phyloP scores from a whole-genome alignment of 2,329 filamentous ascomycete genomes.

The Cucurbitaria berberidis region DNA sequence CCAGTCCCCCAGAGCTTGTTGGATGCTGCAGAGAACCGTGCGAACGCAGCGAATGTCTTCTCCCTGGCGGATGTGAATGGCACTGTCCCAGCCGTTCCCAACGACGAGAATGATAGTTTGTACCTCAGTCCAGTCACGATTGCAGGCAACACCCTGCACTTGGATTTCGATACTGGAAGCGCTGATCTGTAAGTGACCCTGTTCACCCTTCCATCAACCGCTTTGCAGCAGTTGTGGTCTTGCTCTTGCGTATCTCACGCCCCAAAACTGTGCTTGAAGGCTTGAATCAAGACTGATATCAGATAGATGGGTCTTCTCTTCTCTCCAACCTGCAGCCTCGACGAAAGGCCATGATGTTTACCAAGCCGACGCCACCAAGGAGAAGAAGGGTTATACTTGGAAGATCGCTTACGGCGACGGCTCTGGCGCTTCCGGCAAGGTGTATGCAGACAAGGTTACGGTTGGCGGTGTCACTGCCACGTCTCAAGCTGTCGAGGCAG shows the following conservation, averaged over 20 bases:
- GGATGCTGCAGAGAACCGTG: constrained; percentile 43
- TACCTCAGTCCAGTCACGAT: constrained; percentile 62
- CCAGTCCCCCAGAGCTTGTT: constrained; percentile 35
- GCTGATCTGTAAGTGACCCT: constrained; percentile 65
- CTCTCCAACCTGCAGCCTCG: constrained; percentile 58
- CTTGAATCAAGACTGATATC: constrained; percentile 18
- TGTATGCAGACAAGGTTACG: constrained; percentile 69
- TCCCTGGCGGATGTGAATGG: constrained; percentile 36
- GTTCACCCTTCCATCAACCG: not conserved
- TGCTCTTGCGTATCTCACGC: too few species aligned
- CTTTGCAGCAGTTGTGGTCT: not conserved
- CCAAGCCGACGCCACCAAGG: constrained; percentile 55
- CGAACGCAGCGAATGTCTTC: constrained; percentile 21
- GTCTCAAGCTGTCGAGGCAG: constrained; percentile 70
- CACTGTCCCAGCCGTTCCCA: constrained; percentile 49
- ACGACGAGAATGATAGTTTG: constrained; percentile 45
- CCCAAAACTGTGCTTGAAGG: not conserved
- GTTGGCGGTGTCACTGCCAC: constrained; percentile 66
- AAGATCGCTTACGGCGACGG: constrained; percentile 70
- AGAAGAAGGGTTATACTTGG: constrained; percentile 61
- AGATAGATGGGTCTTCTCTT: constrained; percentile 70
- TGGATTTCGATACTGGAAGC: constrained; percentile 75
- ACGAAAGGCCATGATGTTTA: constrained; percentile 65
- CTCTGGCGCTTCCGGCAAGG: constrained; percentile 66
- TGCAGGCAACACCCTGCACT: constrained; percentile 66